phyloP scores from a whole-genome alignment of 1,139 yeast genomes.

The Blastobotrys illinoisensis region DNA sequence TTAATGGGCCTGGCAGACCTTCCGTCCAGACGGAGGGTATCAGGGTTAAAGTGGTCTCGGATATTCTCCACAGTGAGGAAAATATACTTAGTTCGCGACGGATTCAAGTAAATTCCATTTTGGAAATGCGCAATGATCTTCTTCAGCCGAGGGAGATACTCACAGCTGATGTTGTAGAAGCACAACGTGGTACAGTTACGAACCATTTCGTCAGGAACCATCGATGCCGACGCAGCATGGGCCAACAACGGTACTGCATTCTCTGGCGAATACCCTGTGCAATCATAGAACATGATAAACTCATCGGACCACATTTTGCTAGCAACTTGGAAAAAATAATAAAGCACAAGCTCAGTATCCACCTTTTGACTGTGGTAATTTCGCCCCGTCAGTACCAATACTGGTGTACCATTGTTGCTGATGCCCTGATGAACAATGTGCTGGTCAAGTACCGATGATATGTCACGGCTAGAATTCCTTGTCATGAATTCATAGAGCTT shows the following conservation, averaged over 20 bases:
- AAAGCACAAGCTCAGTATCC: constrained; percentile 55
- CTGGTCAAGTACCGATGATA: constrained; percentile 41
- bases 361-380: constrained; percentile 39
- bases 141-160: constrained; percentile 35
- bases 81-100: constrained; percentile 19
- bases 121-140: constrained; percentile 18
- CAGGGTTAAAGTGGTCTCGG: constrained; percentile 19
- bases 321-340: constrained; percentile 60
- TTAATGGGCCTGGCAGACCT: constrained; percentile 20
- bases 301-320: constrained; percentile 70
- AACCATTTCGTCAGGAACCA: constrained; percentile 45
- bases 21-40: constrained; percentile 21
- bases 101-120: constrained; percentile 23
- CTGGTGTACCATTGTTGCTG: constrained; percentile 68
- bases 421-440: constrained; percentile 59
- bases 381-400: constrained; percentile 51
- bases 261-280: constrained; percentile 51
- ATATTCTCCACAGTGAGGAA: constrained; percentile 24
- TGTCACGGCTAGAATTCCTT: constrained; percentile 53
- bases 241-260: constrained; percentile 32
- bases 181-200: constrained; percentile 52
- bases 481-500: constrained; percentile 70
- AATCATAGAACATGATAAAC: constrained; percentile 60
- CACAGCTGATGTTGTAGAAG: constrained; percentile 57
- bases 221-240: constrained; percentile 16